These are phyloP conservation scores for Paramicrosporidium saccamoebae DNA, from an alignment of 371 early-diverging fungal genomes.

Conservation along the genomic window DNA sequence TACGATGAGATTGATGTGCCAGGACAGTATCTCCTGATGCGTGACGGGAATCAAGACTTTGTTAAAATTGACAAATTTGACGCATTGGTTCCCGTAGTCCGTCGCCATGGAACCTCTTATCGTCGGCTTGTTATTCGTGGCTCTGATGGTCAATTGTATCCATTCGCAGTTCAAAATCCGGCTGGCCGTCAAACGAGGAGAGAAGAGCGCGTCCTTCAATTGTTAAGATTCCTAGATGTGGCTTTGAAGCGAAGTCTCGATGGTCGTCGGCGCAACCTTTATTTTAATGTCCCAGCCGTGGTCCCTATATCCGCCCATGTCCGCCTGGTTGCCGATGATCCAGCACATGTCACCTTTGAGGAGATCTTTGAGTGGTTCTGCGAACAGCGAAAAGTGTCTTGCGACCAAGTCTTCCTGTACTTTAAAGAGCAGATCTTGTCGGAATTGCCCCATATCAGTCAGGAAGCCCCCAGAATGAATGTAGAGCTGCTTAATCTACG, in stretches of 20 bases:
- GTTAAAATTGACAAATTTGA: constrained; percentile 69
- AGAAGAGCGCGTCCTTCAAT: constrained; percentile 70
- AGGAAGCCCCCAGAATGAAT: constrained; percentile 2
- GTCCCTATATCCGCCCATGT: constrained; percentile 68
- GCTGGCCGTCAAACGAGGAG: constrained; percentile 47
- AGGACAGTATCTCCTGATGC: constrained; percentile 64
- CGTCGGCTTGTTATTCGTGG: constrained; percentile 56
- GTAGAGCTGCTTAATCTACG: background rate
- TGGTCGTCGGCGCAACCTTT: constrained; percentile 33
- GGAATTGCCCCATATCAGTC: constrained; percentile 3
- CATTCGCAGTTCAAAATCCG: constrained; percentile 72
- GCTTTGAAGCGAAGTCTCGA: constrained; percentile 38
- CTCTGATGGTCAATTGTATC: constrained; percentile 50
- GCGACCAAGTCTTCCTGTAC: constrained; percentile 40
- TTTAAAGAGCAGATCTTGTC: constrained; percentile 22
- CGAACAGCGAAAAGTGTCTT: constrained; percentile 16
- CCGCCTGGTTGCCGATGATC: constrained; percentile 67
- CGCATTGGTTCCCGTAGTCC: constrained; percentile 43
- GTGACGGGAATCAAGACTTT: constrained; percentile 51
- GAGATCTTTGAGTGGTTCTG: constrained; percentile 61
- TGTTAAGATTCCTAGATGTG: constrained; percentile 58
- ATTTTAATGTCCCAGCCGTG: constrained; percentile 63
- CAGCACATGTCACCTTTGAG: constrained; percentile 42
- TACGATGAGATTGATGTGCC: constrained; percentile 92
- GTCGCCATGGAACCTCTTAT: constrained; percentile 31